Evolutionary conservation across 441 rosid species (phyloP).

Genomic region (Pelargonium citronellum): DNA sequence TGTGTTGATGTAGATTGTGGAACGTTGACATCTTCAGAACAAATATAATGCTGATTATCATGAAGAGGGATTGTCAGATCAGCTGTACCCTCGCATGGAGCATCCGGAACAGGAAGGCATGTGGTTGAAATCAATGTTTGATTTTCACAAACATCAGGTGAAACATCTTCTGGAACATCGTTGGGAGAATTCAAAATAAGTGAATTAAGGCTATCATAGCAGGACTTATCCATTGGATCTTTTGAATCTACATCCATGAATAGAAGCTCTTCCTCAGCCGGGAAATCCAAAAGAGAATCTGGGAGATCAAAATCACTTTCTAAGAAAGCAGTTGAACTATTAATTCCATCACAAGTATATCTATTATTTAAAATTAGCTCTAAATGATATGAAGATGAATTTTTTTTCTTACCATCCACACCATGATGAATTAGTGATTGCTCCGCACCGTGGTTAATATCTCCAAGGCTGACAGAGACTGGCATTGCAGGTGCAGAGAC

Average conservation of each 20-base stretch:
- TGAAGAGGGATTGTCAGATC: constrained; percentile 20
- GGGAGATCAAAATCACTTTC: constrained; percentile 33
- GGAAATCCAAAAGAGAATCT: constrained; percentile 29
- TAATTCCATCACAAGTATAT: constrained; percentile 17
- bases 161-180: constrained; percentile 21
- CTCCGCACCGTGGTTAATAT: constrained; percentile 23
- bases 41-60: constrained; percentile 19
- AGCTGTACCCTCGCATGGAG: constrained; percentile 19
- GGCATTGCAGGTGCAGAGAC: constrained; percentile 33
- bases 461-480: constrained; percentile 29
- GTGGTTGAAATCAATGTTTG: constrained; percentile 17
- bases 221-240: constrained; percentile 20
- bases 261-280: constrained; percentile 17
- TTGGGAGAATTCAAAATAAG: constrained; percentile 22
- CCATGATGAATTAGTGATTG: constrained; percentile 20
- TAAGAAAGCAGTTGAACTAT: constrained; percentile 25
- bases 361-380: constrained; percentile 23
- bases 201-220: constrained; percentile 18
- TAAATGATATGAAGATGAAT: constrained; percentile 20
- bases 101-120: constrained; percentile 21
- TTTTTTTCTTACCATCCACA: constrained; percentile 21
- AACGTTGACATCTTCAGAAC: constrained; percentile 26
- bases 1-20: constrained; percentile 20
- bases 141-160: constrained; percentile 17
- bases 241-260: constrained; percentile 23